These are phyloP conservation scores for Cephaloascus fragrans DNA, from an alignment of 805 yeast species.

Conservation along the genomic window DNA sequence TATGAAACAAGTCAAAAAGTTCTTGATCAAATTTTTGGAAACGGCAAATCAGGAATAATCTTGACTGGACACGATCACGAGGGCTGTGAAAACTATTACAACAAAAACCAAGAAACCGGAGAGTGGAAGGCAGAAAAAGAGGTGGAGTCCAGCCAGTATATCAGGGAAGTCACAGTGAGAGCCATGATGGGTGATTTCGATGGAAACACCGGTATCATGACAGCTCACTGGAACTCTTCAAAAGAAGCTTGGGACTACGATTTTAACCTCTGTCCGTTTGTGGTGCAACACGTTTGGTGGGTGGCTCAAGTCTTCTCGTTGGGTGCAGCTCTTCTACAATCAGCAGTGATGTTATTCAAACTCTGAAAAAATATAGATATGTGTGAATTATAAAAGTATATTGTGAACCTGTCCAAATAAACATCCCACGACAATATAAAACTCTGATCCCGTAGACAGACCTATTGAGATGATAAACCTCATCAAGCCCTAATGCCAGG, in stretches of 20 bases:
- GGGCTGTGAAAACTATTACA: conserved; percentile 75
- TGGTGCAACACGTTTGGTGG: conserved; percentile 96
- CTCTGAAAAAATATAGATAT: conserved; percentile 2
- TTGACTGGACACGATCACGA: conserved; percentile 95
- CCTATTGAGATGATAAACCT: background rate
- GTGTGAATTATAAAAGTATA: conserved; percentile 1
- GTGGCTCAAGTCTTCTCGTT: conserved; percentile 50
- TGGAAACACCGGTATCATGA: conserved; percentile 80
- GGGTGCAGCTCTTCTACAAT: conserved; percentile 22
- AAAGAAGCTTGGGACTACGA: conserved; percentile 50
- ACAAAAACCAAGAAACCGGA: conserved; percentile 24
- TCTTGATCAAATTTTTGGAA: conserved; percentile 61
- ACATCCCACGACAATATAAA: background rate
- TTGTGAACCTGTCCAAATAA: background rate
- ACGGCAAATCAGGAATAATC: conserved; percentile 63
- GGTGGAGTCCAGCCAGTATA: conserved; percentile 19
- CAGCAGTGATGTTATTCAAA: conserved; percentile 15
- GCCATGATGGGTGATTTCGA: conserved; percentile 96
- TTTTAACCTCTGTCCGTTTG: conserved; percentile 70
- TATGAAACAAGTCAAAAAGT: conserved; percentile 57
- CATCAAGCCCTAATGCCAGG: background rate
- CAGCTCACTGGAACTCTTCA: conserved; percentile 50
- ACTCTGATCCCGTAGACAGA: background rate
- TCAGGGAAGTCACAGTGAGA: conserved; percentile 76
- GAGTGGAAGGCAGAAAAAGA: conserved; percentile 54